These are phyloP conservation scores for Mariannaea sp. DNA, from an alignment of 2,329 filamentous ascomycete species.

Conservation along the genomic window DNA sequence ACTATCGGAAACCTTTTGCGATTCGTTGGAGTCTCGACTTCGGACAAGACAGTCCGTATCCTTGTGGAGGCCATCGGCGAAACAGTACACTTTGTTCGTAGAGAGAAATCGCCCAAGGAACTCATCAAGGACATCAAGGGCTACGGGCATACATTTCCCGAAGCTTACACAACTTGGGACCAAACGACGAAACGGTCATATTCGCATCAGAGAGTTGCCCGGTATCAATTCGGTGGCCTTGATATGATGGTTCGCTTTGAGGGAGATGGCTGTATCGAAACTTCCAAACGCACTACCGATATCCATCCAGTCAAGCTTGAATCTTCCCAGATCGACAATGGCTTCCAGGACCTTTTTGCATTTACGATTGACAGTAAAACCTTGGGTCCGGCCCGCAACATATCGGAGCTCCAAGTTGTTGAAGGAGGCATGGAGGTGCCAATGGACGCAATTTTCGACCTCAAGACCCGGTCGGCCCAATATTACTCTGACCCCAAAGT, in stretches of 20 bases:
- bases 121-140: constrained; percentile 60
- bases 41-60: constrained; percentile 61
- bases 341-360: constrained; percentile 8
- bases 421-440: constrained; percentile 36
- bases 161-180: constrained; percentile 69
- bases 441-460: constrained; percentile 47
- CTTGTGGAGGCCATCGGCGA: constrained; percentile 58
- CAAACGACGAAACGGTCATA: constrained; percentile 55
- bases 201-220: constrained; percentile 66
- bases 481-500: constrained; percentile 19
- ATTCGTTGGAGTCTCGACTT: constrained; percentile 53
- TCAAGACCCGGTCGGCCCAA: constrained; percentile 48
- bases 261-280: constrained; percentile 36
- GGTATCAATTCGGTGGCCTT: constrained; percentile 57
- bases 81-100: constrained; percentile 66
- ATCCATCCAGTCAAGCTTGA: not conserved
- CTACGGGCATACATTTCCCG: constrained; percentile 69
- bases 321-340: not conserved
- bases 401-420: constrained; percentile 18
- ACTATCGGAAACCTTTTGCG: constrained; percentile 65
- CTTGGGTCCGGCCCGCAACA: not conserved
- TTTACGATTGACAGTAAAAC: constrained; percentile 12
- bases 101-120: constrained; percentile 64
- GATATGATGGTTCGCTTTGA: constrained; percentile 37
- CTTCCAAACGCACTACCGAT: not conserved